phyloP scores from a whole-genome alignment of 2,329 filamentous ascomycete genomes.

The Cladophialophora immunda region DNA sequence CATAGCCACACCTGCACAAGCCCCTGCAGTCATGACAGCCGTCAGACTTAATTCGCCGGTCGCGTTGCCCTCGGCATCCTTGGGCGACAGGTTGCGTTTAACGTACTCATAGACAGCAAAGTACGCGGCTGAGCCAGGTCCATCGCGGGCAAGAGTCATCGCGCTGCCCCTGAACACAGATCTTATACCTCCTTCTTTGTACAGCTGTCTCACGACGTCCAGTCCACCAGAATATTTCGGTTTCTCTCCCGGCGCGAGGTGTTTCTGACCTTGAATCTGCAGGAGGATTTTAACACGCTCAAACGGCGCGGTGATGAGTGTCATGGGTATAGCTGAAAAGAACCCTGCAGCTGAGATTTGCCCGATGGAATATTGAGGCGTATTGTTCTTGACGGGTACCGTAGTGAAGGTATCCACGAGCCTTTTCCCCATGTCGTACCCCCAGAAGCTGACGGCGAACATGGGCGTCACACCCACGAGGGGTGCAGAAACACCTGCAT shows the following conservation, averaged over 20 bases:
- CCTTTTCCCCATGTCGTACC: conserved; percentile 93
- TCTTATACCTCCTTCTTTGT: conserved; percentile 86
- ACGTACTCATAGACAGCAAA: conserved; percentile 97
- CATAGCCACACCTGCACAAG: conserved; percentile 93
- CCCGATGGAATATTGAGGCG: conserved; percentile 75
- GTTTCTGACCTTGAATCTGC: conserved; percentile 93
- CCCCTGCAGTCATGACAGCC: conserved; percentile 86
- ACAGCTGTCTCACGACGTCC: conserved; percentile 93
- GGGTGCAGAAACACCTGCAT: conserved; percentile 96
- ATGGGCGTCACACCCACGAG: conserved; percentile 96
- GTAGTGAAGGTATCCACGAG: conserved; percentile 76
- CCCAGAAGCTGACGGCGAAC: conserved; percentile 81
- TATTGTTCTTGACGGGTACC: conserved; percentile 68
- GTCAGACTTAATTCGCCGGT: conserved; percentile 79
- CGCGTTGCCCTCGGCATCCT: conserved; percentile 77
- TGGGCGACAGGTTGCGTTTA: conserved; percentile 85
- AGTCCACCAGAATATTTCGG: conserved; percentile 86
- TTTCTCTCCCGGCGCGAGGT: conserved; percentile 85
- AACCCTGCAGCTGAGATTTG: conserved; percentile 94
- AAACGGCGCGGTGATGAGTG: conserved; percentile 96
- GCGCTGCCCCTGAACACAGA: conserved; percentile 90
- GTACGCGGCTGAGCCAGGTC: conserved; percentile 91
- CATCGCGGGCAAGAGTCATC: conserved; percentile 93
- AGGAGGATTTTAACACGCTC: conserved; percentile 99
- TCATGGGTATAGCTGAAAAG: conserved; percentile 98